Conservation (phyloP, 257 asterid genomes). For the Fraxinus cuspidata region DNA sequence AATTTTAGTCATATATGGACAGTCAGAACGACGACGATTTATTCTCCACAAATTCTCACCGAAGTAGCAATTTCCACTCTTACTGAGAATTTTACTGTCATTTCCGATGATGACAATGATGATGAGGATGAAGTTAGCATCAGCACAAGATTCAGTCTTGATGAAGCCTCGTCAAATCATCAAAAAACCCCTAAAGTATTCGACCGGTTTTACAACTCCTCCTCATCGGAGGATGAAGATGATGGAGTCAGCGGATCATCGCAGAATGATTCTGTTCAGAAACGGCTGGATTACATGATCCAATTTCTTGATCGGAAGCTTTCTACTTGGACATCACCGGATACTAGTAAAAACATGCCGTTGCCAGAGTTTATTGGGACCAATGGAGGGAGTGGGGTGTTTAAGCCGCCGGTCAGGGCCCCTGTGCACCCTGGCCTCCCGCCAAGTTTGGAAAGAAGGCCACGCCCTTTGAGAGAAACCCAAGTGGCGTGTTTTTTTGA, state of each 20-base stretch:
- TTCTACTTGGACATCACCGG: conserved; percentile 41
- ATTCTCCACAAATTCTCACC: conserved; percentile 24
- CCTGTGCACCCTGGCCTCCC: conserved; percentile 77
- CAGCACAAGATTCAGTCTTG: conserved; percentile 38
- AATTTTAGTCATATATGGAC: conserved; percentile 35
- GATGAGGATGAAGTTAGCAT: conserved; percentile 14
- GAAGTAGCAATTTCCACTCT: conserved; percentile 32
- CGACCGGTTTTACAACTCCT: conserved; percentile 78
- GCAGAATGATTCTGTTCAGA: conserved; percentile 53
- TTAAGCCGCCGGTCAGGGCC: conserved; percentile 62
- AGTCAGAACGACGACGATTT: conserved; percentile 51
- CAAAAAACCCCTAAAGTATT: conserved; percentile 56
- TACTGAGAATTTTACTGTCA: conserved; percentile 44
- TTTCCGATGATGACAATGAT: conserved; percentile 45
- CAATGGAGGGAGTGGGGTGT: conserved; percentile 69
- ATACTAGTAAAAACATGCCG: conserved; percentile 33
- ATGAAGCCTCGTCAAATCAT: conserved; percentile 38
- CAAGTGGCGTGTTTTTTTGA: conserved; percentile 78
- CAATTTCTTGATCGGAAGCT: conserved; percentile 81
- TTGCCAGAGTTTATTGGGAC: conserved; percentile 66
- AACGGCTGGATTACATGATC: conserved; percentile 86
- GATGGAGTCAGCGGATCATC: conserved; percentile 49
- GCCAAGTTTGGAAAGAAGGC: conserved; percentile 78
- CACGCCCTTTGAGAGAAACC: conserved; percentile 79
- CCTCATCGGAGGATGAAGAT: conserved; percentile 72